These are phyloP conservation scores for Catunica adiposa DNA, from an alignment of 2,329 filamentous ascomycete species.

Conservation along the genomic window DNA sequence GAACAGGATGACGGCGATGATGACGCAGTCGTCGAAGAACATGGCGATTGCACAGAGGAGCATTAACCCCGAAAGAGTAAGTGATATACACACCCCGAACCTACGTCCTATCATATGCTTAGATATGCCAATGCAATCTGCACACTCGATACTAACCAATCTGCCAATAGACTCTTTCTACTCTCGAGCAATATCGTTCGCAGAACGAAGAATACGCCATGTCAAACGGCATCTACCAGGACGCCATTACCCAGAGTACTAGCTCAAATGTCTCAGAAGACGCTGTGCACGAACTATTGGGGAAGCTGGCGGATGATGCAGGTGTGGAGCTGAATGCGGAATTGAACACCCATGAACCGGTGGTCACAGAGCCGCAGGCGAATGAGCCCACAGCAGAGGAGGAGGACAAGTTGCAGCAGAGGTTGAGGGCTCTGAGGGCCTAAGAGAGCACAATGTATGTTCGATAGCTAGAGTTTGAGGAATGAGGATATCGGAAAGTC, in stretches of 20 bases:
- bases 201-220: slow-evolving; percentile 50
- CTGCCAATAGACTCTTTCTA: slow-evolving; percentile 34
- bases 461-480: too few relatives aligned
- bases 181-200: slow-evolving; percentile 43
- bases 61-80: slow-evolving; percentile 40
- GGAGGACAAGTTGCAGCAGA: slow-evolving; percentile 56
- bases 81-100: too few relatives aligned
- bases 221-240: slow-evolving; percentile 63
- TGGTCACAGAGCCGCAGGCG: slow-evolving; percentile 41
- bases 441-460: slow-evolving; percentile 19
- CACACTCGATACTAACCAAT: not conserved
- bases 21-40: slow-evolving; percentile 40
- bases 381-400: slow-evolving; percentile 59
- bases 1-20: slow-evolving; percentile 50
- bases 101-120: too few relatives aligned
- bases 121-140: not conserved
- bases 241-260: slow-evolving; percentile 65
- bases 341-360: slow-evolving; percentile 41
- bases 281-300: slow-evolving; percentile 72
- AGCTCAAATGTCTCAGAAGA: slow-evolving; percentile 59
- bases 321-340: slow-evolving; percentile 69
- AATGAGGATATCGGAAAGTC: too few relatives aligned
- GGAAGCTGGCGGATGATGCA: slow-evolving; percentile 73
- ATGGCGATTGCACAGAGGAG: slow-evolving; percentile 42
- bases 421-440: slow-evolving; percentile 38